Base-by-base conservation (phyloP, 2,329 filamentous ascomycete genomes). In the Mariannaea elegans region DNA sequence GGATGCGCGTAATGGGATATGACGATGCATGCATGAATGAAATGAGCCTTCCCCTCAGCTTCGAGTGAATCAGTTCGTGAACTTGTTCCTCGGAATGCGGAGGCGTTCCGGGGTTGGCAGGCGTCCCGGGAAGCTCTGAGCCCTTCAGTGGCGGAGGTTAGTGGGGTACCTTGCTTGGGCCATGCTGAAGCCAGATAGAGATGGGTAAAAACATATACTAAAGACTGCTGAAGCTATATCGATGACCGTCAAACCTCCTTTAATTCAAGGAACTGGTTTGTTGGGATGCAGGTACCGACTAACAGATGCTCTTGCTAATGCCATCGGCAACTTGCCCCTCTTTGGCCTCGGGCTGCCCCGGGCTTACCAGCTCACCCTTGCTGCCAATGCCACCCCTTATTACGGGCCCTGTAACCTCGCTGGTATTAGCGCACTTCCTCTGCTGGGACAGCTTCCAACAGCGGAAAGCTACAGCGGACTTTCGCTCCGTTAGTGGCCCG, bases 261-360 rank as follows among this genome's bases (percentile, higher is more conserved):
- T 9, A 16, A 24, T 14, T 14, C 13, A 27, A 19, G 47, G 29
- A 19, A 18, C 23, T 41, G 19, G 18, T 49, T 42, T 45, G 44
- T 38, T 39, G 38, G 34, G 44, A 54, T 48, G 50, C 48, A 59
- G 39, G 56, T 60, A 42, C 47, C 51, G 48, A 38, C 44, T 55
- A 60, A 60, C 53, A 56, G 27, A 36, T n/a, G 45, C 53, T 18
- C 53, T 16, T 24, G 41, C 48, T 42, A 51, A 53, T 58, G 39
- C 47, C 56, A 52, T 50, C 55, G 49, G 39, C 39, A 31, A n/a
- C n/a, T n/a, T n/a, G n/a, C n/a, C n/a, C n/a, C n/a, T n/a, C n/a
- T 46, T 42, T 61, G 44, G 54, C 64, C 63, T 68, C 66, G 68
- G 63, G 53, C 63, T 59, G 56, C 48, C 62, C 52, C 42, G 41